Evolutionary conservation across 805 yeast genomes (phyloP).

Genomic region (Starmerella roubikii): DNA sequence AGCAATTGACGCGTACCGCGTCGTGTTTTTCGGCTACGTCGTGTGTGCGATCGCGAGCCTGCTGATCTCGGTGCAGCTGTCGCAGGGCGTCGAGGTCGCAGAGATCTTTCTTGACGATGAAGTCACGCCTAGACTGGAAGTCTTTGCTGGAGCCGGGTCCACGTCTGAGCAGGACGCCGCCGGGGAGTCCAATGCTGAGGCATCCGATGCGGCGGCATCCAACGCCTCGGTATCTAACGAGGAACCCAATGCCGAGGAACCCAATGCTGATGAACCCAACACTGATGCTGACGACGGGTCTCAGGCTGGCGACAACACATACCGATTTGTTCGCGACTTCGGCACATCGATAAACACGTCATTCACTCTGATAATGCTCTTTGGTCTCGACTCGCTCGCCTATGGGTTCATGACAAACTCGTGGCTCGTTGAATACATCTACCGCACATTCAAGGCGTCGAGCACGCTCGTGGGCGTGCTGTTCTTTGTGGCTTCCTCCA

Average conservation of each 20-base stretch:
- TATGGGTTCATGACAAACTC: constrained; percentile 79
- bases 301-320: neutral
- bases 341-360: neutral
- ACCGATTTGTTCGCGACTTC: neutral
- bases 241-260: neutral
- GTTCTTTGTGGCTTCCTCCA: constrained; percentile 18
- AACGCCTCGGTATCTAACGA: neutral
- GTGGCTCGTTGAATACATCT: constrained; percentile 77
- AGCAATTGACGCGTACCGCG: constrained; percentile 35
- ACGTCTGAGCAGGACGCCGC: neutral
- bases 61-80: constrained; percentile 34
- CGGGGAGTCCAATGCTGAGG: neutral
- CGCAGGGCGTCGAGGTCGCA: constrained; percentile 1
- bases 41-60: constrained; percentile 39
- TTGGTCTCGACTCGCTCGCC: constrained; percentile 78
- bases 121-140: too few relatives aligned
- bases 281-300: too few relatives aligned
- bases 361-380: constrained; percentile 24
- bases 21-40: constrained; percentile 45
- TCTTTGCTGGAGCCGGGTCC: too few relatives aligned
- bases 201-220: neutral
- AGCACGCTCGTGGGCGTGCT: constrained; percentile 49
- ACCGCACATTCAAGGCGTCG: constrained; percentile 38
- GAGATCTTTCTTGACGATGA: too few relatives aligned
- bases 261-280: neutral